phyloP scores from a whole-genome alignment of 805 yeast species.

The Yarrowia phangngaensis region DNA sequence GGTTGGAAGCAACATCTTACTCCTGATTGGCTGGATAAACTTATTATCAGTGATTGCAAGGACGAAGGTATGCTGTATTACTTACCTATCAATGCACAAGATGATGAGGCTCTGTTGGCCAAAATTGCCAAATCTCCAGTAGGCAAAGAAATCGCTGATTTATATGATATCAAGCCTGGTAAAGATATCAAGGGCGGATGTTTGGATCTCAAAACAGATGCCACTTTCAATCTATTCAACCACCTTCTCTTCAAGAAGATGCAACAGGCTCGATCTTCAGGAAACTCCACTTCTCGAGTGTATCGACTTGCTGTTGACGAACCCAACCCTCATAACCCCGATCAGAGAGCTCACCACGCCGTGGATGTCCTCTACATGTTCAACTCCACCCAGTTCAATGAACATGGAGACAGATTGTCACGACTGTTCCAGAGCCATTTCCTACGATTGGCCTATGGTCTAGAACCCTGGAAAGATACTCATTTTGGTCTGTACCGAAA shows the following conservation, averaged over 20 bases:
- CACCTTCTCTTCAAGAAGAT: slow-evolving; percentile 18
- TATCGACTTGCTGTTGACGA: slow-evolving; percentile 17
- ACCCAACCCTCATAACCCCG: slow-evolving; percentile 26
- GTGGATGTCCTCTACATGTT: slow-evolving; percentile 24
- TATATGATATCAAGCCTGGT: slow-evolving; percentile 5
- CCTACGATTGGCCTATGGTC: slow-evolving; percentile 13
- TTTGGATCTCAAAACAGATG: slow-evolving; percentile 22
- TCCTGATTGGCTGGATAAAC: slow-evolving; percentile 24
- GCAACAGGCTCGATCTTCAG: neutral
- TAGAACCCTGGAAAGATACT: slow-evolving; percentile 18
- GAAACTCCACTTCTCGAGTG: neutral
- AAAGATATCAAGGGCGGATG: neutral
- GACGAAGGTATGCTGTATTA: slow-evolving; percentile 24
- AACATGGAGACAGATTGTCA: slow-evolving; percentile 19
- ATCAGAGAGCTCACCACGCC: slow-evolving; percentile 22
- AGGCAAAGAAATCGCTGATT: neutral
- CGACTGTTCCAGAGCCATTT: slow-evolving; percentile 21
- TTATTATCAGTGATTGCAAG: slow-evolving; percentile 9
- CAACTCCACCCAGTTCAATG: slow-evolving; percentile 25
- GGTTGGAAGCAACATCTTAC: slow-evolving; percentile 18
- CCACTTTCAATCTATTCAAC: slow-evolving; percentile 22
- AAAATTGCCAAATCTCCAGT: slow-evolving; percentile 17
- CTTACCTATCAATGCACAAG: slow-evolving; percentile 5
- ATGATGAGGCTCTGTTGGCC: slow-evolving; percentile 2
- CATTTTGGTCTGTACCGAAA: slow-evolving; percentile 14